phyloP scores from a whole-genome alignment of 2,329 filamentous ascomycete species.

The Penicillium sp. region DNA sequence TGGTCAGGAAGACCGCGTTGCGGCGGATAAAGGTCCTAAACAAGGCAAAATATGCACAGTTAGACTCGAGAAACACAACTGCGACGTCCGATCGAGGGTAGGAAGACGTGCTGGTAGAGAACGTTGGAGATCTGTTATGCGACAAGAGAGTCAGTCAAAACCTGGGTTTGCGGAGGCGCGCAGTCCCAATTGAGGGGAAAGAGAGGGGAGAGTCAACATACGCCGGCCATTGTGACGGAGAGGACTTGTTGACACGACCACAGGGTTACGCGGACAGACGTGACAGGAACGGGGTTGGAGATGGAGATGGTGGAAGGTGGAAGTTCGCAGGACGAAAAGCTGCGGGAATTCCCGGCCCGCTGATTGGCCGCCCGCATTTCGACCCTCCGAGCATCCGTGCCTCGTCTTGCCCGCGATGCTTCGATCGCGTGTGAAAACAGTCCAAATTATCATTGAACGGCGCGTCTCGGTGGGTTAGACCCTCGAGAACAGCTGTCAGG shows the following conservation, averaged over 20 bases:
- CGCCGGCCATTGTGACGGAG: conserved; percentile 55
- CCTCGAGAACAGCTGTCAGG: too few species aligned
- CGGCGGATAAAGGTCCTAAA: conserved; percentile 75
- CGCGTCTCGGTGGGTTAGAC: too few species aligned
- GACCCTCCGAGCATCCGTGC: conserved; percentile 27
- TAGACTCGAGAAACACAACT: conserved; percentile 19
- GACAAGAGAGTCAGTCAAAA: conserved; percentile 28
- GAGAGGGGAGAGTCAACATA: conserved; percentile 12
- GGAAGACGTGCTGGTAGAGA: conserved; percentile 60
- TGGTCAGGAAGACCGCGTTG: conserved; percentile 83
- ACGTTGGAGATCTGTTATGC: conserved; percentile 48
- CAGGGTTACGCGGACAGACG: not conserved
- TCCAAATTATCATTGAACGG: too few species aligned
- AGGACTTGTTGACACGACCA: conserved; percentile 19
- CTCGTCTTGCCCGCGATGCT: conserved; percentile 1
- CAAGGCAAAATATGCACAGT: conserved; percentile 9
- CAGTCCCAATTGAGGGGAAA: conserved; percentile 32
- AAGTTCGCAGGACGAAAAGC: conserved; percentile 33
- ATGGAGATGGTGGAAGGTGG: conserved; percentile 33
- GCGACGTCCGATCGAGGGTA: conserved; percentile 12
- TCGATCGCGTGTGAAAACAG: too few species aligned
- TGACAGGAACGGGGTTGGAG: conserved; percentile 2
- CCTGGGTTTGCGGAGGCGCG: conserved; percentile 14
- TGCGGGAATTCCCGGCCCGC: conserved; percentile 39
- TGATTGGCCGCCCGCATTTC: conserved; percentile 35